A percentile compares a stretch with the other conserved stretches of the same genome.
Evolutionary conservation across 2,329 filamentous ascomycete species (phyloP).

Genomic region (Sodiomyces alkalinus): DNA sequence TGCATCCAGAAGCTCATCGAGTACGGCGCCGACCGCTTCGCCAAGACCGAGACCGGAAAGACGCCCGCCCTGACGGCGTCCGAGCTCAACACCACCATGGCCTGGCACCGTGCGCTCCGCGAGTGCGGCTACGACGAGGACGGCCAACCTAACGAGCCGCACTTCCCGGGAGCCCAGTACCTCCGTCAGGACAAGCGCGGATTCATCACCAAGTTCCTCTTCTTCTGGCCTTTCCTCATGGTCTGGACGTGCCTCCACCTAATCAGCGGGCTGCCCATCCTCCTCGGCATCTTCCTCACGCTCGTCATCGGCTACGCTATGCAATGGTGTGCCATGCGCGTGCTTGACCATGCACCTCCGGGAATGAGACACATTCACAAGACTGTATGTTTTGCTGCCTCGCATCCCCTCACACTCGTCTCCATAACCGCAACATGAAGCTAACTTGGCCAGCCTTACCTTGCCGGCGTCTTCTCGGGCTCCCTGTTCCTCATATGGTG

Average conservation of each 20-base stretch:
- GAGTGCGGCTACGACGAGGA: slow-evolving; percentile 76
- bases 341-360: slow-evolving; percentile 67
- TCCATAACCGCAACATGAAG: slow-evolving; percentile 5
- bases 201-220: slow-evolving; percentile 76
- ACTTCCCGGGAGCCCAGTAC: slow-evolving; percentile 57
- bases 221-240: slow-evolving; percentile 72
- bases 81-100: slow-evolving; percentile 73
- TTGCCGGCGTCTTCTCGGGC: slow-evolving; percentile 84
- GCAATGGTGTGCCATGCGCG: slow-evolving; percentile 63
- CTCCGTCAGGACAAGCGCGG: slow-evolving; percentile 62
- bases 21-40: slow-evolving; percentile 88
- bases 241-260: slow-evolving; percentile 58
- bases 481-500: slow-evolving; percentile 69
- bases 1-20: slow-evolving; percentile 92
- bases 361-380: slow-evolving; percentile 85
- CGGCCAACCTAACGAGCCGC: slow-evolving; percentile 52
- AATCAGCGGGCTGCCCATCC: slow-evolving; percentile 59
- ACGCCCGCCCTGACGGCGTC: slow-evolving; percentile 71
- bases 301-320: slow-evolving; percentile 51
- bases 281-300: slow-evolving; percentile 58
- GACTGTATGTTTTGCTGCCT: slow-evolving; percentile 47
- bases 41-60: slow-evolving; percentile 79
- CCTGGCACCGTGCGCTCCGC: slow-evolving; percentile 70
- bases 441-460: slow-evolving; percentile 52
- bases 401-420: not conserved